A percentile compares a stretch with the other conserved stretches of the same genome.
phyloP scores from a whole-genome alignment of 768 basidiomycete genomes.

The Amyloporia xantha region DNA sequence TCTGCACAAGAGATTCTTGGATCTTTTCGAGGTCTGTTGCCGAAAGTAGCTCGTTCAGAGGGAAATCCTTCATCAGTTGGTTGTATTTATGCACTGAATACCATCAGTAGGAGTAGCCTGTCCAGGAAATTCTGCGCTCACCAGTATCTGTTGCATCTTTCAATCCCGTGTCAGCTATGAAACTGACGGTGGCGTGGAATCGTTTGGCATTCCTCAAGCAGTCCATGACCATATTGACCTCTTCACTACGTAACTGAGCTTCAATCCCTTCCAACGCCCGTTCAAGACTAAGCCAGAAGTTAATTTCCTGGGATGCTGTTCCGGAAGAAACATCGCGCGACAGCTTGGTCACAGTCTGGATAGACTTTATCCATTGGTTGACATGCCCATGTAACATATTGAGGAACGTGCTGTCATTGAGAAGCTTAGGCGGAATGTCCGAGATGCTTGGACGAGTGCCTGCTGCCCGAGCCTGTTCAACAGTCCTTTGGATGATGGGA shows the following conservation, averaged over 20 bases:
- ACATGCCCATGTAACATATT: conserved; percentile 91
- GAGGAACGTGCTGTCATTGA: conserved; percentile 87
- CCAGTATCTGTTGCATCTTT: conserved; percentile 90
- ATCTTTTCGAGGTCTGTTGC: conserved; percentile 96
- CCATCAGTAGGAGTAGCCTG: background rate
- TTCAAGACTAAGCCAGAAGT: conserved; percentile 97
- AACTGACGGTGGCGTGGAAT: conserved; percentile 95
- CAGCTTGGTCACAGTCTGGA: conserved; percentile 95
- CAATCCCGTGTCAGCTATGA: conserved; percentile 94
- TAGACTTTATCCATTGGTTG: conserved; percentile 97
- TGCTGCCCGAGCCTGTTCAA: conserved; percentile 60
- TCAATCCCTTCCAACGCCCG: conserved; percentile 91
- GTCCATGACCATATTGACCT: conserved; percentile 90
- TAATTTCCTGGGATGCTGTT: conserved; percentile 97
- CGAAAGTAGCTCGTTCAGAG: conserved; percentile 91
- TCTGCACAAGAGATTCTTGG: conserved; percentile 78
- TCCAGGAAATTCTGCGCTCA: conserved; percentile 27
- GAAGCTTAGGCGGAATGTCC: conserved; percentile 61
- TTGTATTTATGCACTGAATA: conserved; percentile 91
- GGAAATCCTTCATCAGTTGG: conserved; percentile 98
- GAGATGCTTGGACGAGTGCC: conserved; percentile 67
- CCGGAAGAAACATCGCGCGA: conserved; percentile 88
- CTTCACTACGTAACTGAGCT: conserved; percentile 83
- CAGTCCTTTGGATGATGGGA: conserved; percentile 80
- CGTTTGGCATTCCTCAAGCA: conserved; percentile 93